phyloP scores from a whole-genome alignment of 1,139 yeast genomes.

The Pichia sp. region DNA sequence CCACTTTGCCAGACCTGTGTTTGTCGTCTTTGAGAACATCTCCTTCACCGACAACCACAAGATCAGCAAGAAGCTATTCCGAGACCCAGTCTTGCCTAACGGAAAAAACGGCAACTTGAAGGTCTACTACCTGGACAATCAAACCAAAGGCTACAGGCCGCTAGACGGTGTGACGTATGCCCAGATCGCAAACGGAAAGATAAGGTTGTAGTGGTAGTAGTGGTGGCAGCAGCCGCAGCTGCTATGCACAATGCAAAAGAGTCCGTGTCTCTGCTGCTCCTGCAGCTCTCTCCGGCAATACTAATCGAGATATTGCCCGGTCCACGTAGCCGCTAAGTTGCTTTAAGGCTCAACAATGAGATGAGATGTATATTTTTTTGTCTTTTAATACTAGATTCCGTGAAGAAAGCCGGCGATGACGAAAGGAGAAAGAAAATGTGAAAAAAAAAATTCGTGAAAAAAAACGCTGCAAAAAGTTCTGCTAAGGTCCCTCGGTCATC shows the following conservation, averaged over 20 bases:
- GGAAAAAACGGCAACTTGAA: constrained; percentile 57
- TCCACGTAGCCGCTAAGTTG: too few relatives aligned
- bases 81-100: constrained; percentile 72
- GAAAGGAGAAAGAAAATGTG: too few relatives aligned
- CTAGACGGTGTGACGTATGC: constrained; percentile 19
- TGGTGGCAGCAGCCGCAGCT: too few relatives aligned
- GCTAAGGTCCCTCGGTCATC: background rate
- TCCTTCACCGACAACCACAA: constrained; percentile 79
- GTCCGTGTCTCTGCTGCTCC: too few relatives aligned
- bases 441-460: too few relatives aligned
- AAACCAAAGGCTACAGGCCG: constrained; percentile 43
- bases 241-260: too few relatives aligned
- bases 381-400: too few relatives aligned
- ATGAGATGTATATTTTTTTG: too few relatives aligned
- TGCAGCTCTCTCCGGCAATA: too few relatives aligned
- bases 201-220: constrained; percentile 22
- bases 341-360: too few relatives aligned
- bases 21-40: constrained; percentile 65
- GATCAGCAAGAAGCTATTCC: constrained; percentile 71
- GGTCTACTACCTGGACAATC: constrained; percentile 64
- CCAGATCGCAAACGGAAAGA: constrained; percentile 20
- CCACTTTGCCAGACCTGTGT: constrained; percentile 83
- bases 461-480: background rate
- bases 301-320: too few relatives aligned
- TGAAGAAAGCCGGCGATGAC: too few relatives aligned